Percentiles rank a stretch among this genome's conserved stretches.
Evolutionary conservation across 108 stramenopile genomes (phyloP).

Genomic region (Cyclotella choctawhatcheeana): DNA sequence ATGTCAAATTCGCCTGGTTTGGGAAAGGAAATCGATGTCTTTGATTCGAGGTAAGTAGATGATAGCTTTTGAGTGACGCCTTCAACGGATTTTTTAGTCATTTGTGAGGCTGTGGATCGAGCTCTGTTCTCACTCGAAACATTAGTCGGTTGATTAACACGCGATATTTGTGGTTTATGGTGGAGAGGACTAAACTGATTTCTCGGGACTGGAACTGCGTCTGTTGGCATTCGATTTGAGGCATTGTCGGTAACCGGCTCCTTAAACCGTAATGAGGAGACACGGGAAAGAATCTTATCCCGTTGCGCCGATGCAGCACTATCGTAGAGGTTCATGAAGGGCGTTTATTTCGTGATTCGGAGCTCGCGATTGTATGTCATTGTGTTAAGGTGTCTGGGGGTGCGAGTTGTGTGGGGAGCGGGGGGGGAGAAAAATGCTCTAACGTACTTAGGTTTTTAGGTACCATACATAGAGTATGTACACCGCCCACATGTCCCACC

Average conservation of each 20-base stretch:
- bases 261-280: background rate
- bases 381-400: no score
- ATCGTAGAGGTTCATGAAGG: background rate
- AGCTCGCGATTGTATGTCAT: no score
- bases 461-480: no score
- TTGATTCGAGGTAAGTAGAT: background rate
- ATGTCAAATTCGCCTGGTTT: background rate
- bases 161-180: background rate
- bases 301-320: slow-evolving; percentile 9
- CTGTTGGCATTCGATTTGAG: no score
- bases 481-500: no score
- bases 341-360: no score
- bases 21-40: background rate
- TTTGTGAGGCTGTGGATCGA: no score
- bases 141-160: no score
- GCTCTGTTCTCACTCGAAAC: no score
- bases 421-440: no score
- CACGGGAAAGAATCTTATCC: background rate
- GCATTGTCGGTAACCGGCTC: background rate
- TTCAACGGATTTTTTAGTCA: background rate
- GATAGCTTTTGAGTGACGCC: slow-evolving; percentile 5
- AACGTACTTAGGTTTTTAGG: no score
- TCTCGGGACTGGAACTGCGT: background rate
- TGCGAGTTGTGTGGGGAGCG: no score
- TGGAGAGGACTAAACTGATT: background rate